Evolutionary conservation across 1,284 basidiomycete species (phyloP).

Genomic region (Ganoderma lucidum): DNA sequence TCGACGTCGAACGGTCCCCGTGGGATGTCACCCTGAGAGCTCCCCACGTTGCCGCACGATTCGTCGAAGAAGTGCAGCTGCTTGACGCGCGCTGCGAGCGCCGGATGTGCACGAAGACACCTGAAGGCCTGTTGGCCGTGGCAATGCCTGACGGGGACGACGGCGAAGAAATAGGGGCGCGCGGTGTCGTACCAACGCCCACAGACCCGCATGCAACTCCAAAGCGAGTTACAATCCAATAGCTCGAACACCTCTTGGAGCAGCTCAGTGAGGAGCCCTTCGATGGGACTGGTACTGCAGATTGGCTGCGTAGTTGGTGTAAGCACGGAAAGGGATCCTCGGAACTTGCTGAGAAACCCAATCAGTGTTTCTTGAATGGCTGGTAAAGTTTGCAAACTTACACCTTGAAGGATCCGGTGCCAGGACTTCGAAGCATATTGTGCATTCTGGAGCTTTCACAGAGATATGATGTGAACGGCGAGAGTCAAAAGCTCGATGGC

Average conservation of each 20-base stretch:
- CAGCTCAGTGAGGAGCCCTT: background rate
- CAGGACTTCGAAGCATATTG: no score
- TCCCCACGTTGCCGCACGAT: background rate
- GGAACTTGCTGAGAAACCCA: no score
- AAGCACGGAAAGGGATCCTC: no score
- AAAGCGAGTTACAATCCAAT: background rate
- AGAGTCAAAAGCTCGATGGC: no score
- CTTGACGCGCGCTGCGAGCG: background rate
- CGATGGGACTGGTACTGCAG: background rate
- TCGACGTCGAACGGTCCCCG: background rate
- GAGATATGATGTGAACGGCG: no score
- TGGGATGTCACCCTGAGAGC: background rate
- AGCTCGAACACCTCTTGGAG: background rate
- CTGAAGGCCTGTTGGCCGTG: background rate
- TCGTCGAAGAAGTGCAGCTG: background rate
- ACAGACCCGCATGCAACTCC: background rate
- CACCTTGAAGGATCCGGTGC: no score
- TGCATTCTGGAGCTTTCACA: no score
- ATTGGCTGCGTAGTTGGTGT: no score
- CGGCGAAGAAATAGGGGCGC: background rate
- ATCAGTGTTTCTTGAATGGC: no score
- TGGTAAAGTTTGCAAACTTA: no score
- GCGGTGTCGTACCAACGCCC: background rate
- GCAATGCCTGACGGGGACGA: background rate
- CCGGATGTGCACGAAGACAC: background rate